Percentiles rank a stretch among this genome's conserved stretches.
Conservation (phyloP, 345 rosid species). For the Hibiscus syriacus region DNA sequence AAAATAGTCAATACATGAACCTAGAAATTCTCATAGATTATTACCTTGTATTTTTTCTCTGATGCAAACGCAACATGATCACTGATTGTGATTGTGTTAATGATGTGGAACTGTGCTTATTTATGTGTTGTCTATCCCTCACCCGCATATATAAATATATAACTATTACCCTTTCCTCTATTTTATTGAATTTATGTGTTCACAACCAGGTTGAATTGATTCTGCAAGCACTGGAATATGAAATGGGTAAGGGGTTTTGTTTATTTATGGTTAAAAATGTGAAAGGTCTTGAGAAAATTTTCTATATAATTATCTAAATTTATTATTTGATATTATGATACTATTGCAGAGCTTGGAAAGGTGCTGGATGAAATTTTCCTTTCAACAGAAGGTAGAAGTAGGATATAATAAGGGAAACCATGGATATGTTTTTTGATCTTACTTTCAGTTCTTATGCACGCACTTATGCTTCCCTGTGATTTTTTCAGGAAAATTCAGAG, state of each 20-base stretch:
- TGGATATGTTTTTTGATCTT: neutral
- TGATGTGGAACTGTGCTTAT: neutral
- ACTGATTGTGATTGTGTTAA: neutral
- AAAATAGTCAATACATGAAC: neutral
- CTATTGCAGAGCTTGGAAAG: slow-evolving; percentile 68
- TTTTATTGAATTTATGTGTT: neutral
- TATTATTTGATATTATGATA: slow-evolving; percentile 17
- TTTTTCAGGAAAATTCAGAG: slow-evolving; percentile 77
- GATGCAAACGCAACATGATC: neutral
- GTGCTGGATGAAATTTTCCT: slow-evolving; percentile 86
- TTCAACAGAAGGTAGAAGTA: slow-evolving; percentile 72
- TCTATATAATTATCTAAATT: neutral
- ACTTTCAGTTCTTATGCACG: neutral
- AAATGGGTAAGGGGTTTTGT: slow-evolving; percentile 40
- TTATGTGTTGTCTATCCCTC: neutral
- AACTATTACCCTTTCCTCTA: neutral
- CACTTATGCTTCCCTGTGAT: neutral
- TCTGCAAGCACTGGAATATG: slow-evolving; percentile 90
- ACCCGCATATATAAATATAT: neutral
- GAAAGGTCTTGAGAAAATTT: neutral
- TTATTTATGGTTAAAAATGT: slow-evolving; percentile 1
- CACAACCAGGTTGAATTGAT: slow-evolving; percentile 79
- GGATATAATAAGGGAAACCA: neutral
- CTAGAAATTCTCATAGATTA: neutral
- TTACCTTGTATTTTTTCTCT: neutral